Conservation (phyloP, 805 yeast genomes). For the Wickerhamiella brachini region DNA sequence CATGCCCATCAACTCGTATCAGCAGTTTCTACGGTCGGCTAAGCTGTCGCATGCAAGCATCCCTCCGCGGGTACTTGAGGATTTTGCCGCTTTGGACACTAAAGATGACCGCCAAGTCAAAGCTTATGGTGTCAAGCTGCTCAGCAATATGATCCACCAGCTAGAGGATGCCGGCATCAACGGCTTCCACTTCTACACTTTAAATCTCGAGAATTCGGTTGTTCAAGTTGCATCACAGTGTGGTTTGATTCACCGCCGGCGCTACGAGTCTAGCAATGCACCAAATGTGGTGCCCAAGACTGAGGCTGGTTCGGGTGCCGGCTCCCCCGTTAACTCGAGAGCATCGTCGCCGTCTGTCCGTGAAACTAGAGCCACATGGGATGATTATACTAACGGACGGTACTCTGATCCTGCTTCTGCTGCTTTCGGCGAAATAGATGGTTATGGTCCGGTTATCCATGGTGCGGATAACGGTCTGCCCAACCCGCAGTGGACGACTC, state of each 20-base stretch:
- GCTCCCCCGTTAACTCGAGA: slow-evolving; percentile 3
- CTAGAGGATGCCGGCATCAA: slow-evolving; percentile 44
- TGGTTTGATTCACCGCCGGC: slow-evolving; percentile 22
- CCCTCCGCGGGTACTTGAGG: slow-evolving; percentile 58
- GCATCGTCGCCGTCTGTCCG: slow-evolving; percentile 10
- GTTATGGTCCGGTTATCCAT: slow-evolving; percentile 86
- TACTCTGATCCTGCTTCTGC: slow-evolving; percentile 92
- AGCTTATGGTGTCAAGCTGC: slow-evolving; percentile 66
- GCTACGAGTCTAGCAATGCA: not conserved
- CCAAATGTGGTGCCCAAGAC: not conserved
- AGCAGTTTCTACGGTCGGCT: slow-evolving; percentile 83
- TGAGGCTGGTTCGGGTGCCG: not conserved
- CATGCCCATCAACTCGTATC: slow-evolving; percentile 93
- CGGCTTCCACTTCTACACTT: slow-evolving; percentile 85
- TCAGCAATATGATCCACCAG: slow-evolving; percentile 65
- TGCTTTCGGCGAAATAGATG: slow-evolving; percentile 96
- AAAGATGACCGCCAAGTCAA: slow-evolving; percentile 88
- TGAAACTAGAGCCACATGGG: slow-evolving; percentile 70
- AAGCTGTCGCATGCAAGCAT: slow-evolving; percentile 78
- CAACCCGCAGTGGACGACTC: slow-evolving; percentile 66
- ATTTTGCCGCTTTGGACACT: slow-evolving; percentile 48
- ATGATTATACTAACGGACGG: slow-evolving; percentile 91
- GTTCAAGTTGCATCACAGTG: slow-evolving; percentile 68
- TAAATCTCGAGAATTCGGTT: slow-evolving; percentile 83
- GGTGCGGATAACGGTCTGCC: slow-evolving; percentile 51